Percentiles rank a stretch among this genome's conserved stretches.
These are phyloP conservation scores for Juglanconis juglandina DNA, from an alignment of 2,329 filamentous ascomycete genomes.

Conservation along the genomic window DNA sequence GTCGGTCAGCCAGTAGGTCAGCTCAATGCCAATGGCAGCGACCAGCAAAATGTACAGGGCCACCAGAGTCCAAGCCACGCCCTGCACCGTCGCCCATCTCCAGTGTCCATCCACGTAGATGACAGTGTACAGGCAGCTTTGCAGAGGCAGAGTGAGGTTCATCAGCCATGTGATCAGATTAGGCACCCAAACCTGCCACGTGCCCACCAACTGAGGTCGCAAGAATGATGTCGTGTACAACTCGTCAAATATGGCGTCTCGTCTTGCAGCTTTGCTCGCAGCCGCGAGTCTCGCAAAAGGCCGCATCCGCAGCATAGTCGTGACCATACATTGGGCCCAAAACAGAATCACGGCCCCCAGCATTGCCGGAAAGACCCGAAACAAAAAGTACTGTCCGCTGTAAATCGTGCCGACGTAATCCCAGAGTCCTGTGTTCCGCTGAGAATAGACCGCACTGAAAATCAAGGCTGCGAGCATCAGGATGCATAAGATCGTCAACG, in stretches of 20 bases:
- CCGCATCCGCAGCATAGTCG: constrained; percentile 69
- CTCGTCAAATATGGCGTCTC: constrained; percentile 64
- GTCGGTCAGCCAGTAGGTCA: constrained; percentile 61
- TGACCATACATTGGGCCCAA: constrained; percentile 72
- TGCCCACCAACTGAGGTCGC: constrained; percentile 56
- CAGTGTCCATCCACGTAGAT: constrained; percentile 57
- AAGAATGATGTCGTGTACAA: constrained; percentile 69
- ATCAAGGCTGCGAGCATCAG: constrained; percentile 70
- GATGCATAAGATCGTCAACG: constrained; percentile 59
- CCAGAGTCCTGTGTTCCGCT: constrained; percentile 60
- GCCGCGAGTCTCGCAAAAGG: constrained; percentile 78
- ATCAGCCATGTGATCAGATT: constrained; percentile 72
- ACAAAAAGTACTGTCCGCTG: constrained; percentile 75
- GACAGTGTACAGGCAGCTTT: constrained; percentile 71
- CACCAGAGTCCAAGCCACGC: constrained; percentile 74
- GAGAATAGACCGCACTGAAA: constrained; percentile 69
- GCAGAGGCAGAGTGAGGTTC: constrained; percentile 76
- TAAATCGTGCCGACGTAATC: constrained; percentile 65
- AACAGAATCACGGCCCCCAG: constrained; percentile 68
- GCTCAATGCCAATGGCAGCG: constrained; percentile 53
- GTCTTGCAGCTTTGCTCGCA: constrained; percentile 54
- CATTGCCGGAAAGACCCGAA: constrained; percentile 79
- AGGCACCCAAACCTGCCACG: constrained; percentile 63
- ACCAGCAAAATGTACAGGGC: constrained; percentile 68
- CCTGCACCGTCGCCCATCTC: constrained; percentile 77